Base-by-base conservation (phyloP, 805 yeast species). In the Naumovozyma castellii region DNA sequence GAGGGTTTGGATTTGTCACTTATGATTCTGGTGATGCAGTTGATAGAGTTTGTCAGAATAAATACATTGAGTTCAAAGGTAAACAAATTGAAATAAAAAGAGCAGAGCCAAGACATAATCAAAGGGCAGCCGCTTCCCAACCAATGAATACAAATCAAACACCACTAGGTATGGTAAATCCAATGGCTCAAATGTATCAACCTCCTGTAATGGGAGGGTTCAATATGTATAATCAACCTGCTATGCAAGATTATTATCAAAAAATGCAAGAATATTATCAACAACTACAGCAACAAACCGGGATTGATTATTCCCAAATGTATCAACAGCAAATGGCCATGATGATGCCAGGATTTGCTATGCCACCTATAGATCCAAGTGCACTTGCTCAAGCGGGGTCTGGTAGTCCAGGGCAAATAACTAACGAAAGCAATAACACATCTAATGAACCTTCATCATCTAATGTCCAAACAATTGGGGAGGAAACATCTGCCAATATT, bases 1-100 rank as follows among this genome's bases (percentile, higher is more conserved):
- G 97, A 67, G 98, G 98, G 15, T 90, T 88, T 62, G 98, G 98
- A 1, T 90, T 90, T 63, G 87, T 90, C 47, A 90, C 98, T 12
- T 90, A 83, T 64, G 97, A 90, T 55, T 76, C 94, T 14, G 94
- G 95, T 14, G 88, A 82, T 32, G 96, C 97, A 10, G 96, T 90
- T 32, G 97, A 90, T 54, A 72, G 79, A 50, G 94, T 85, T 39
- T 79, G 92, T 40, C 81, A 78, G 41, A 82, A 80, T 61, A 84
- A 82, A 62, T 86, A 79, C 56, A 73, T 90, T 46, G 78, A 79
- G 41, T 78, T 90, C 52, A 87, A 87, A 57, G 97, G 95, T 36
- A 84, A 81, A 55, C 73, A 80, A 39, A 80, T 83, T 76, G 94
- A 83, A 62, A 84, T 83, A 44, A 83, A 83, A 57, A 73, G 86